Percentiles rank a stretch among this genome's conserved stretches.
phyloP scores from a whole-genome alignment of 2,329 filamentous ascomycete genomes.

The Trichoderma koningii region DNA sequence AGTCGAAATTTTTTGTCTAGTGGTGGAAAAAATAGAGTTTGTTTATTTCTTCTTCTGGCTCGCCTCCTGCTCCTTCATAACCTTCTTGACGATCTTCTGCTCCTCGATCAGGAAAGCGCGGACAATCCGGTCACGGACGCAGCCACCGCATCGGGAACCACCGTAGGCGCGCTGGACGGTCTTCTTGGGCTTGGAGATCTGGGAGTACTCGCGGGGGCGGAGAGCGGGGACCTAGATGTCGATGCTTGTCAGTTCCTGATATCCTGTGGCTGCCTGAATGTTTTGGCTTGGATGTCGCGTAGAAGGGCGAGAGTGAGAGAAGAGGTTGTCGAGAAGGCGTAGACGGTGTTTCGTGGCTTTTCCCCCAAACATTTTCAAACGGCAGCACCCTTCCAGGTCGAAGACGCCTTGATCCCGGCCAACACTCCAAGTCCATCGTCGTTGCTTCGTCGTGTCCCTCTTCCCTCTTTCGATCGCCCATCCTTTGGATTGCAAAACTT shows the following conservation, averaged over 20 bases:
- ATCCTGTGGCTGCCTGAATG: neutral
- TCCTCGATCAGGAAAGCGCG: constrained; percentile 99
- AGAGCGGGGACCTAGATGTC: constrained; percentile 79
- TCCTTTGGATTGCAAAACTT: constrained; percentile 26
- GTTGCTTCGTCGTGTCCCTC: neutral
- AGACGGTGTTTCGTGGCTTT: neutral
- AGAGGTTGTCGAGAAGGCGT: neutral
- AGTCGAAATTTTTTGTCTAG: constrained; percentile 30
- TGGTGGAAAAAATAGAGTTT: neutral
- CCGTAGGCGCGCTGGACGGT: constrained; percentile 98
- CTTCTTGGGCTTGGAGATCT: constrained; percentile 98
- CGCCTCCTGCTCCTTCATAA: constrained; percentile 96
- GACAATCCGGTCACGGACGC: constrained; percentile 96
- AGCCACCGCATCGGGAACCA: constrained; percentile 97
- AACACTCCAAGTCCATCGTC: neutral
- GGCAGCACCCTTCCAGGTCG: neutral
- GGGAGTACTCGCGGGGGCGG: constrained; percentile 95
- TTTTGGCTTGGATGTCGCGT: neutral
- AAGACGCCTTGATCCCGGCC: neutral
- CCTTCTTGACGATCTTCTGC: constrained; percentile 99
- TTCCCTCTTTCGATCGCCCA: neutral
- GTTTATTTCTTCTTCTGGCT: constrained; percentile 69
- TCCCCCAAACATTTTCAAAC: neutral
- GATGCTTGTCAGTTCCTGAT: constrained; percentile 29
- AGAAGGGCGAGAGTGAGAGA: neutral